Conservation (phyloP, 257 asterid genomes). For the Schizonepeta tenuifolia region DNA sequence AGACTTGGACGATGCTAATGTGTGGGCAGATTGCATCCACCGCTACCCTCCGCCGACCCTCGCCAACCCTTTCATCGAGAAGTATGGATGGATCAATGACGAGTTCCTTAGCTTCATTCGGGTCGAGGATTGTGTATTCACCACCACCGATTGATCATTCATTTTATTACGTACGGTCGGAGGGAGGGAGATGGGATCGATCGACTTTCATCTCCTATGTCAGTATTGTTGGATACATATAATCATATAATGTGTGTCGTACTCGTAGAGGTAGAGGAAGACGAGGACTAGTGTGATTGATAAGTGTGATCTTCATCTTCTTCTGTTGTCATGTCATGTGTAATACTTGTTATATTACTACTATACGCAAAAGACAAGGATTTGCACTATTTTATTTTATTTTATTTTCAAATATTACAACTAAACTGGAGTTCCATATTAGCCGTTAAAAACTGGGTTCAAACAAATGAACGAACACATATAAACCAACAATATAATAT, state of each 20-base stretch:
- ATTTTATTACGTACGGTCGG: background rate
- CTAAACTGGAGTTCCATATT: slow-evolving; percentile 1
- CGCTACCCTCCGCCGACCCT: slow-evolving; percentile 41
- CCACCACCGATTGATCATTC: background rate
- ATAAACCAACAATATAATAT: slow-evolving; percentile 20
- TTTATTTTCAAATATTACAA: background rate
- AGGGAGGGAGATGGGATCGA: too few species aligned
- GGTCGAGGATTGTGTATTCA: background rate
- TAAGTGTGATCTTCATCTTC: too few species aligned
- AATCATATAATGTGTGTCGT: too few species aligned
- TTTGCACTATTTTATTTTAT: background rate
- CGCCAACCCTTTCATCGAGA: slow-evolving; percentile 47
- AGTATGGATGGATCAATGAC: slow-evolving; percentile 35
- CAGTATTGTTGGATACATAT: too few species aligned
- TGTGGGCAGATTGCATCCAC: slow-evolving; percentile 52
- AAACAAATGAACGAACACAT: slow-evolving; percentile 30
- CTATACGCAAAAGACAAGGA: too few species aligned
- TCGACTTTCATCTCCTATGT: background rate
- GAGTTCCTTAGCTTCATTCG: background rate
- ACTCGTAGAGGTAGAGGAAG: too few species aligned
- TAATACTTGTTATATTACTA: too few species aligned
- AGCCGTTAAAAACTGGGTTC: background rate
- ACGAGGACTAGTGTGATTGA: too few species aligned
- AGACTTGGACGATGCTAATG: slow-evolving; percentile 50
- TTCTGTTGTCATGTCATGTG: too few species aligned